Base-by-base conservation (phyloP, 106 monocot species). In the Dendrobium huoshanense region DNA sequence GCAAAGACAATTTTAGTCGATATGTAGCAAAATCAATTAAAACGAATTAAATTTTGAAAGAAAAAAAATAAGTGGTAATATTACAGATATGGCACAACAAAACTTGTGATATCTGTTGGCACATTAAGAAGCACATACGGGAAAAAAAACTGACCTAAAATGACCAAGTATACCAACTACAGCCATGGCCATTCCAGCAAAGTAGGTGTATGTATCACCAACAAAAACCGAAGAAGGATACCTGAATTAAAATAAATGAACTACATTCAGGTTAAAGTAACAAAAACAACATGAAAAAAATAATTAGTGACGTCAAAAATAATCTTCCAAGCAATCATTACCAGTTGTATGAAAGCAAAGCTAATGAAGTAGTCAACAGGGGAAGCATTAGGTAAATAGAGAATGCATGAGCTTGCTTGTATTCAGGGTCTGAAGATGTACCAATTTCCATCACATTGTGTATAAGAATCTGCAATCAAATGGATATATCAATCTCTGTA, bases 171-270 rank as follows among this genome's bases (percentile, higher is more conserved):
- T 94, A 68, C 97, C 97, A 84, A 88, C 91, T 40, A 97, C 97
- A 75, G 94, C 97, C 88, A 97, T 74, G 29, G 97, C 78, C 97
- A 97, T 97, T 77, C 97, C 97, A 65, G 97, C 94, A 88, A 97
- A 97, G 76, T 97, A 97, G 4, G 97, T 97, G 55, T 91, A 97
- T 8, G 97, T 94, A 67, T 94, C 97, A 68, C 97, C 97, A 81
- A 94, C 96, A 87, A 97, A 97, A 85, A 94, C 97, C 25, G 94
- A 90, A 73, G 97, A 97, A 85, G 97, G 97, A 84, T 94, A 97
- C 97, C 97, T 97, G 72, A 55, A 78, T 43, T 56, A 29, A 72
- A 27, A 18, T 43, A 31, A 80, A 76, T 48, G 11, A 48, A 47
- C 11, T 0, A 51, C 18, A 49, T 49, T n/a, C 27, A 77, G 55